Evolutionary conservation across 768 basidiomycete genomes (phyloP).

Genomic region (Mycena polygramma): DNA sequence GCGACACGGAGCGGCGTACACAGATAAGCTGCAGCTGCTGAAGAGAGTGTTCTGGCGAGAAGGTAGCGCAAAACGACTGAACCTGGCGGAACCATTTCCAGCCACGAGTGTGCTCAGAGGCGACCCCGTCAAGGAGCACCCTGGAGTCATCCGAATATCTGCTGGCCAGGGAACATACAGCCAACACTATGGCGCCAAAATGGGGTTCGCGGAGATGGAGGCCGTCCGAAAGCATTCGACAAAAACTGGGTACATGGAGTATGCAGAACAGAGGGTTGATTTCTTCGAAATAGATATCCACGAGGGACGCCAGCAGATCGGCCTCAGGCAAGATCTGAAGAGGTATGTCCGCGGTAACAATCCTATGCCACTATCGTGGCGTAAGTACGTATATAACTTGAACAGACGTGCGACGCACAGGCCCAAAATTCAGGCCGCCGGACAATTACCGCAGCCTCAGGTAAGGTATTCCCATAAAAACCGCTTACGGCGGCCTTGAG

Average conservation of each 20-base stretch:
- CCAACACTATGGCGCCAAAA: slow-evolving; percentile 71
- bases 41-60: slow-evolving; percentile 68
- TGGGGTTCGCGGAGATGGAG: slow-evolving; percentile 61
- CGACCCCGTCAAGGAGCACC: not conserved
- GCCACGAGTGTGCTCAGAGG: not conserved
- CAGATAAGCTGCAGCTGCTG: slow-evolving; percentile 79
- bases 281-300: slow-evolving; percentile 69
- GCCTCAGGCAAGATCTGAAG: slow-evolving; percentile 59
- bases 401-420: too few species aligned
- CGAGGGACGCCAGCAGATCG: slow-evolving; percentile 62
- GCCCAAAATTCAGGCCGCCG: too few species aligned
- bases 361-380: slow-evolving; percentile 5
- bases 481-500: too few species aligned
- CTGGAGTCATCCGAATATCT: slow-evolving; percentile 56
- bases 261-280: slow-evolving; percentile 67
- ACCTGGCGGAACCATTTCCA: slow-evolving; percentile 54
- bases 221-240: slow-evolving; percentile 58
- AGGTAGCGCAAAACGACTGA: slow-evolving; percentile 66
- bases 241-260: slow-evolving; percentile 76
- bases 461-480: too few species aligned
- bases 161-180: slow-evolving; percentile 72
- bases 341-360: slow-evolving; percentile 22
- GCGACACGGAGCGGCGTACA: not conserved
- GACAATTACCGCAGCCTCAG: too few species aligned
- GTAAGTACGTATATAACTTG: not conserved